Evolutionary conservation across 768 basidiomycete species (phyloP), one percentile per base, ranked within the genome.

Genomic region (Kwoniella europaea): DNA sequence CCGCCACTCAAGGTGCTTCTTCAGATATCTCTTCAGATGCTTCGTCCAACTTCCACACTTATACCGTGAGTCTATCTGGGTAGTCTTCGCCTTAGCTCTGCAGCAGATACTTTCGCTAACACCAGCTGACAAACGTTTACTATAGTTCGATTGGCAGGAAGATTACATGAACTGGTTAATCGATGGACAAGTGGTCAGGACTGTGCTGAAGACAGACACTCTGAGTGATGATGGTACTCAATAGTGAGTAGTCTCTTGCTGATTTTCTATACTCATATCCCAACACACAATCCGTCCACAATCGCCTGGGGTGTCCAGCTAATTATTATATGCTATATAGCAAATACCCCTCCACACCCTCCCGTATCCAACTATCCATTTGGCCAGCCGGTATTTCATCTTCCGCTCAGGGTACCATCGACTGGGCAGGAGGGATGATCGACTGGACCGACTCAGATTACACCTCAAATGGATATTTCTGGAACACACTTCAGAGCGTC

Each of bases 371-470:
- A 82, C 82, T 94, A 67, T 86, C 90, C 71, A 74, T 94, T 64
- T 94, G 92, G 92, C 90, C 92, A n/a, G 90, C 91, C 6, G 93
- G 92, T 42, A 89, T 91, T 77, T 67, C 85, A 50, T 78, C 86
- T 10, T 86, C 86, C 43, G 85, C 91, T 9, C 83, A 85, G 60
- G 93, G 93, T 27, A 93, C 91, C 9, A 84, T 95, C 43, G 76
- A 88, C 66, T 95, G 93, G 92, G 87, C 89, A 16, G 91, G 91
- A 71, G 92, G 89, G 54, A 86, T 91, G 88, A 92, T 93, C 84
- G 85, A 92, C 85, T 94, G 91, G 90, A 76, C 85, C 20, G 89
- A 93, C 80, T 88, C 91, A 42, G 92, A 94, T 82, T 94, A 92
- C 82, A 68, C 83, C 62, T 80, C 90, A 15, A 89, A 91, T 20